Percentiles rank a stretch among this genome's conserved stretches.
Conservation (phyloP, 495 filamentous ascomycete species). For the Penicillium manginii region DNA sequence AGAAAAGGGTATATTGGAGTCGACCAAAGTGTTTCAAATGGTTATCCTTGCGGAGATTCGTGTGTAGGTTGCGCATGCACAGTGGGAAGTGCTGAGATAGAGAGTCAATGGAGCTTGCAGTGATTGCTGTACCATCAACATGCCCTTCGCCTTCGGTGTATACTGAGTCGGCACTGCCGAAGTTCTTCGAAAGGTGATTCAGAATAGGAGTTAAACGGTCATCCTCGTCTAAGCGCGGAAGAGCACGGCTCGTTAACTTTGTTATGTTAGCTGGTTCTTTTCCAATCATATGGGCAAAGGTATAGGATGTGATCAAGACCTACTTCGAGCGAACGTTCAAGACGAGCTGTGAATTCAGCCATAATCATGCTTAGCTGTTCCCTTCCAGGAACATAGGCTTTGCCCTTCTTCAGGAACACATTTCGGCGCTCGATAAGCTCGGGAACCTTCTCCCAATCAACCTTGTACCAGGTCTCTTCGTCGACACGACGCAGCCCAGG, state of each 20-base stretch:
- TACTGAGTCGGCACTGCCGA: constrained; percentile 83
- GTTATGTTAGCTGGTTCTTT: constrained; percentile 3
- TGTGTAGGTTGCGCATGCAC: constrained; percentile 92
- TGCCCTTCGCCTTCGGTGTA: constrained; percentile 64
- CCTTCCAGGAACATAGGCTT: constrained; percentile 86
- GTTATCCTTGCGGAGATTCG: constrained; percentile 76
- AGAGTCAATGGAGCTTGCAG: constrained; percentile 77
- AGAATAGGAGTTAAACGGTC: constrained; percentile 94
- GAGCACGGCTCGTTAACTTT: constrained; percentile 81
- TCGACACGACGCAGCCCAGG: constrained; percentile 59
- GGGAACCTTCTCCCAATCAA: constrained; percentile 90
- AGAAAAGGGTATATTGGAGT: constrained; percentile 93
- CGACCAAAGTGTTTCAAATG: constrained; percentile 94
- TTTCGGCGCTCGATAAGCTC: constrained; percentile 82
- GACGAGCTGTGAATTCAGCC: constrained; percentile 74
- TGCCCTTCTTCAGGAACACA: constrained; percentile 77
- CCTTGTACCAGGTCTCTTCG: constrained; percentile 90
- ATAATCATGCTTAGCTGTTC: constrained; percentile 88
- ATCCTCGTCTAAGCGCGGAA: constrained; percentile 94
- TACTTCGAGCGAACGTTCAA: constrained; percentile 85
- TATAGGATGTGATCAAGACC: constrained; percentile 15
- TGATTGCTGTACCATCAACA: constrained; percentile 70
- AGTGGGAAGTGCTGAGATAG: constrained; percentile 87
- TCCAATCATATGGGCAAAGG: background rate
- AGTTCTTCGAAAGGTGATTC: constrained; percentile 88